Base-by-base conservation (phyloP, 352 stramenopile genomes). In the Hyaloperonospora arabidopsidis region DNA sequence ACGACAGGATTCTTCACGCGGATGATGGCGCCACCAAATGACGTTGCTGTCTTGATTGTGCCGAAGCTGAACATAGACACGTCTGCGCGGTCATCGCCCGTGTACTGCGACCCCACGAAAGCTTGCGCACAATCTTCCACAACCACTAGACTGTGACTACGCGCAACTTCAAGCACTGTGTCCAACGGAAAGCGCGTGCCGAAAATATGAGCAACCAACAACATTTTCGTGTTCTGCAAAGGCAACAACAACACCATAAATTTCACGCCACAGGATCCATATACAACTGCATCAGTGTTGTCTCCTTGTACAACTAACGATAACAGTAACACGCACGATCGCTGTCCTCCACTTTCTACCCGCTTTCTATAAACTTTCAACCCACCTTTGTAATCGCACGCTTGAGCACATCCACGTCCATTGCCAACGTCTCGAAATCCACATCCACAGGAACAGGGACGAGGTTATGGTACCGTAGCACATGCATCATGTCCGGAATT, bases 41-140 rank as follows among this genome's bases (percentile, higher is more conserved):
- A 85, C 19, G 83, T 93, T 0, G 82, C 74, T 2, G 77, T 91
- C 57, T 93, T 93, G 64, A 93, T 93, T 23, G 83, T 88, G 21
- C 83, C 83, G 71, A 93, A 93, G 59, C 83, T 93, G 61, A 91
- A 93, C 72, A 93, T 84, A 39, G 80, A 86, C 34, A 89, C 78
- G 50, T 91, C 83, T 1, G 63, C 79, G 17, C 65, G 62, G 7
- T 50, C 60, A 13, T 90, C 75, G 21, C 80, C 83, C 34, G 65
- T 87, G 59, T 87, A 91, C 15, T 77, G 48, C 56, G 64, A 57
- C 2, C 83, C 81, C 18, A 71, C 61, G 44, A 89, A 93, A 2
- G 77, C 77, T 45, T 93, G 79, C 4, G 83, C 83, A 47, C 83
- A 91, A 61, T 93, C 83, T 52, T 93, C 83, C 23, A 93, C 67